Conservation (phyloP, 768 basidiomycete genomes). For the Suillus paluster region DNA sequence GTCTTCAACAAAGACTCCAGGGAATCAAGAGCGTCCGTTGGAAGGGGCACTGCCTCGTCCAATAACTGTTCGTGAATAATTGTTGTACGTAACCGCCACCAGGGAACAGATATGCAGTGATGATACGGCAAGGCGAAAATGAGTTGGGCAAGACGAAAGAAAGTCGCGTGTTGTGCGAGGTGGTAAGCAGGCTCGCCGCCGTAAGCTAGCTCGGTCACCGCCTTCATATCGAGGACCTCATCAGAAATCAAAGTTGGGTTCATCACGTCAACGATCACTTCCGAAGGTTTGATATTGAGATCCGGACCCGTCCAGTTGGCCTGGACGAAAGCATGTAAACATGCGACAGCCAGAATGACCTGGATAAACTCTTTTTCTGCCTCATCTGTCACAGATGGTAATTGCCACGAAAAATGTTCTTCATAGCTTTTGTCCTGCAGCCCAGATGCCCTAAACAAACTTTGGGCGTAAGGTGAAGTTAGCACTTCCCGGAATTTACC, state of each 20-base stretch:
- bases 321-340: slow-evolving; percentile 90
- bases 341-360: slow-evolving; percentile 74
- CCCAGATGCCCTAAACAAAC: slow-evolving; percentile 41
- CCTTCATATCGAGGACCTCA: slow-evolving; percentile 61
- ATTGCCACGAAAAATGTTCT: slow-evolving; percentile 37
- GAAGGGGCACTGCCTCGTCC: slow-evolving; percentile 78
- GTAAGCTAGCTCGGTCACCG: slow-evolving; percentile 77
- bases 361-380: slow-evolving; percentile 56
- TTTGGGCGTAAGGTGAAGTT: slow-evolving; percentile 47
- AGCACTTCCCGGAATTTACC: slow-evolving; percentile 62
- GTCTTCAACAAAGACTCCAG: slow-evolving; percentile 46
- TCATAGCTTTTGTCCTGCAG: slow-evolving; percentile 46
- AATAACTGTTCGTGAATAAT: slow-evolving; percentile 75
- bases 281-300: slow-evolving; percentile 57
- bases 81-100: slow-evolving; percentile 86
- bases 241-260: slow-evolving; percentile 40
- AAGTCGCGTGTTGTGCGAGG: slow-evolving; percentile 67
- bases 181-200: slow-evolving; percentile 97
- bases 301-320: slow-evolving; percentile 97
- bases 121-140: slow-evolving; percentile 59
- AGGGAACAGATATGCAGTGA: slow-evolving; percentile 55
- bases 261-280: slow-evolving; percentile 42
- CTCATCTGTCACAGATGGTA: slow-evolving; percentile 34
- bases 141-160: slow-evolving; percentile 77
- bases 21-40: slow-evolving; percentile 44